Percentiles rank a stretch among this genome's conserved stretches.
These are phyloP conservation scores for Corylus avellana DNA, from an alignment of 306 rosid genomes.

Conservation along the genomic window DNA sequence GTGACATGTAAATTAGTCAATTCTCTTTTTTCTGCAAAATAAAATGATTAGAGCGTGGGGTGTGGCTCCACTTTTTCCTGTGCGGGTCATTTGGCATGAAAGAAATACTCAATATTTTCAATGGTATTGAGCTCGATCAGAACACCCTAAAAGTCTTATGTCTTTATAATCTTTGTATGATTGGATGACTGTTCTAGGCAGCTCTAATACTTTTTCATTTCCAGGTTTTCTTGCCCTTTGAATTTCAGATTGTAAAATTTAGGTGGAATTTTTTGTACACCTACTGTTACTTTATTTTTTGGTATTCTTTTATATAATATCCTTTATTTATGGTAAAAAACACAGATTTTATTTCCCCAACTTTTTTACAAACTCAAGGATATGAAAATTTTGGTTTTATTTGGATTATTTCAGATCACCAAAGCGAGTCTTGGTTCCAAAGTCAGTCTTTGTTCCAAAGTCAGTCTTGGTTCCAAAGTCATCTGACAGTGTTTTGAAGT, in stretches of 20 bases:
- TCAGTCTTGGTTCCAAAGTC: conserved; percentile 36
- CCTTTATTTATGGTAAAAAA: background rate
- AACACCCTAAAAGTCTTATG: background rate
- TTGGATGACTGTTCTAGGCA: background rate
- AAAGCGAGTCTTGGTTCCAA: conserved; percentile 38
- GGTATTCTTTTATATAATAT: background rate
- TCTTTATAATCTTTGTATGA: background rate
- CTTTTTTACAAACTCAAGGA: background rate
- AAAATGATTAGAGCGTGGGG: background rate
- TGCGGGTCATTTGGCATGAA: background rate
- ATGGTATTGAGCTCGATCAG: background rate
- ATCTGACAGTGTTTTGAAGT: conserved; percentile 45
- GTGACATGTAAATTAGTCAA: too few species aligned
- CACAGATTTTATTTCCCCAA: too few species aligned
- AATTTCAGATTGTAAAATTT: background rate
- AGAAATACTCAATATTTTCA: background rate
- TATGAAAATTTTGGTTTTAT: background rate
- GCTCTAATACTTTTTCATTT: background rate
- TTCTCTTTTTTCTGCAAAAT: background rate
- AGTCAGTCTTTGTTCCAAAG: conserved; percentile 33
- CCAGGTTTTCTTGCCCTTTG: background rate
- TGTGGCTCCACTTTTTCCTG: too few species aligned
- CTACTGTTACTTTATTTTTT: background rate
- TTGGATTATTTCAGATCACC: conserved; percentile 49
- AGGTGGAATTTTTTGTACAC: background rate